phyloP scores from a whole-genome alignment of 208 protist genomes.

The Strigomonas culicis region DNA sequence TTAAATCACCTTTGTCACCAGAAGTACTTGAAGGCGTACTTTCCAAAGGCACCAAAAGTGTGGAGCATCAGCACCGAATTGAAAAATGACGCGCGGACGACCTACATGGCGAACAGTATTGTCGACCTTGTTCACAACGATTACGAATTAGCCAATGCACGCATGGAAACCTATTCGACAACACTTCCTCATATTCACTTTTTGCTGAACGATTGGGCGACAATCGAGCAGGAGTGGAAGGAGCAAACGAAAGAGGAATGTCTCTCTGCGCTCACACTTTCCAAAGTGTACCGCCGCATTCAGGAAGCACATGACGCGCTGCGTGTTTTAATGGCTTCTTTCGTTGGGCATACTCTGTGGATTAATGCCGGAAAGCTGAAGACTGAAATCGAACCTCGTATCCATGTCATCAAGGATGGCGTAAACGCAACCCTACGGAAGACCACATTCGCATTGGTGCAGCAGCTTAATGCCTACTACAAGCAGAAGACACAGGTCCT shows the following conservation, averaged over 20 bases:
- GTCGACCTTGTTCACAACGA: conserved; percentile 69
- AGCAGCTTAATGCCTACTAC: conserved; percentile 80
- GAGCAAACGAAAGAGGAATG: conserved; percentile 48
- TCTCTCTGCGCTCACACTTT: conserved; percentile 48
- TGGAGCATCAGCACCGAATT: conserved; percentile 77
- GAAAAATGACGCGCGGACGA: conserved; percentile 57
- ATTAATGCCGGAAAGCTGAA: conserved; percentile 90
- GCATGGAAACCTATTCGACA: conserved; percentile 73
- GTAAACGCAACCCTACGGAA: conserved; percentile 73
- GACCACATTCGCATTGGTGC: conserved; percentile 54
- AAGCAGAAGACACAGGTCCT: conserved; percentile 84
- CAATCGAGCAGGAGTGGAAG: conserved; percentile 74
- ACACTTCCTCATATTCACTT: conserved; percentile 87
- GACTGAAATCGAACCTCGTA: conserved; percentile 83
- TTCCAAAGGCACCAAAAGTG: conserved; percentile 64
- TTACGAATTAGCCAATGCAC: conserved; percentile 75
- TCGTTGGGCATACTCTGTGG: conserved; percentile 86
- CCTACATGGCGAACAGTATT: conserved; percentile 48
- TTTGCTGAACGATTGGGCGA: conserved; percentile 74
- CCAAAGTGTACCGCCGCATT: conserved; percentile 72
- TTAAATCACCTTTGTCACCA: conserved; percentile 70
- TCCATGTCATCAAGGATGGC: conserved; percentile 68
- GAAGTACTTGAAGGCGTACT: conserved; percentile 75
- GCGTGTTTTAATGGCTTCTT: conserved; percentile 84
- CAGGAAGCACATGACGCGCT: conserved; percentile 81